Evolutionary conservation across 2,329 filamentous ascomycete species (phyloP).

Genomic region (Ascochyta fabae): DNA sequence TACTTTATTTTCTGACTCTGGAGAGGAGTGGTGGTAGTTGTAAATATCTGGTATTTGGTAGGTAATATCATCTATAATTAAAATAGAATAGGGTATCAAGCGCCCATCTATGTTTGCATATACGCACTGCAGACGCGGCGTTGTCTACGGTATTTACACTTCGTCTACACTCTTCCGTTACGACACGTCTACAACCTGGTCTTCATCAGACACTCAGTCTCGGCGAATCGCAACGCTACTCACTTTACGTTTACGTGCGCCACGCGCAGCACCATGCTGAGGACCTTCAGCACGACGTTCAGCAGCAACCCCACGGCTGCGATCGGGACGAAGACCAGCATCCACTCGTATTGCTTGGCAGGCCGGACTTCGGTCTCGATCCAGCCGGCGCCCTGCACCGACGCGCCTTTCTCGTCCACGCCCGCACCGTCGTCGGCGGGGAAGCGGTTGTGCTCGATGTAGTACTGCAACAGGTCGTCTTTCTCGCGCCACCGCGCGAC

Average conservation of each 20-base stretch:
- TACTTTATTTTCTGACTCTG: no score
- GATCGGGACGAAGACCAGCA: slow-evolving; percentile 53
- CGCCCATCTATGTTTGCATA: no score
- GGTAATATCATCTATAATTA: no score
- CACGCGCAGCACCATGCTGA: slow-evolving; percentile 29
- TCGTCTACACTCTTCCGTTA: no score
- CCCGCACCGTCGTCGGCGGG: slow-evolving; percentile 64
- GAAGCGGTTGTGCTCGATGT: slow-evolving; percentile 76
- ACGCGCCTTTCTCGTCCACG: slow-evolving; percentile 24
- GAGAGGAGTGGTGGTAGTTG: no score
- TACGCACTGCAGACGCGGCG: no score
- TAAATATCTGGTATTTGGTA: no score
- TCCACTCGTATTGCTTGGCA: slow-evolving; percentile 48
- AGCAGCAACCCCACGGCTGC: slow-evolving; percentile 46
- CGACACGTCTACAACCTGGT: no score
- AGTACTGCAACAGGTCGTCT: slow-evolving; percentile 83
- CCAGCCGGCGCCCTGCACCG: slow-evolving; percentile 48
- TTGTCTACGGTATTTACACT: no score
- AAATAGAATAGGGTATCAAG: no score
- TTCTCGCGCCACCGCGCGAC: slow-evolving; percentile 88
- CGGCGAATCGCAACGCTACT: no score
- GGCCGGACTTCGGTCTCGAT: slow-evolving; percentile 57
- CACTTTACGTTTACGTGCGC: neutral
- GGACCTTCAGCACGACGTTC: slow-evolving; percentile 37
- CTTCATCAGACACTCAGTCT: no score